phyloP scores from a whole-genome alignment of 2,329 filamentous ascomycete genomes.

The Aureobasidium sp. region DNA sequence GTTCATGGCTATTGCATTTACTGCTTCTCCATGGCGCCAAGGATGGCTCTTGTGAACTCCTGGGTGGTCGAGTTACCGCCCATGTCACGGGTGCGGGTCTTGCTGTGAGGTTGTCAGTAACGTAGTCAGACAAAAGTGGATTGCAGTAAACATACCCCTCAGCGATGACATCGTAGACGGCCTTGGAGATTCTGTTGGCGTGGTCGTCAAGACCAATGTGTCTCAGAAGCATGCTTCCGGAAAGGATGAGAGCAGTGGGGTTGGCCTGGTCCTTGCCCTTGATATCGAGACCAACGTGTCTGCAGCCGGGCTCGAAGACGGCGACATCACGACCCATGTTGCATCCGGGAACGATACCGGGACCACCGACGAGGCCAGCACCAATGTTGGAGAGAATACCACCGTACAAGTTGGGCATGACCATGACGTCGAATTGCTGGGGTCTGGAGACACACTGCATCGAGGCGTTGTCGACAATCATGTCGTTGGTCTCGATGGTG shows the following conservation, averaged over 20 bases:
- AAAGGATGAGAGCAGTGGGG: conserved; percentile 91
- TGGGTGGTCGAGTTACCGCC: conserved; percentile 83
- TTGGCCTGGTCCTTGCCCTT: conserved; percentile 99
- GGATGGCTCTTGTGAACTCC: conserved; percentile 89
- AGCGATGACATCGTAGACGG: conserved; percentile 72
- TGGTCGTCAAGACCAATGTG: conserved; percentile 97
- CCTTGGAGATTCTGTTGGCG: conserved; percentile 95
- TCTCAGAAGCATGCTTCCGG: conserved; percentile 92
- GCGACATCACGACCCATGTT: conserved; percentile 99
- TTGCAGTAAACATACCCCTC: conserved; percentile 62
- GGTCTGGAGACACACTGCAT: conserved; percentile 97
- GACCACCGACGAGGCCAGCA: conserved; percentile 91
- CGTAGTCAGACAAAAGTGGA: neutral
- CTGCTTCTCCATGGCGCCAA: conserved; percentile 78
- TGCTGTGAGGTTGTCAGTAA: conserved; percentile 47
- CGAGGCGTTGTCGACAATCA: conserved; percentile 99
- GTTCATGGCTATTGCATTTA: conserved; percentile 8
- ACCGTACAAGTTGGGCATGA: conserved; percentile 99
- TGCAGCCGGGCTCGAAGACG: conserved; percentile 97
- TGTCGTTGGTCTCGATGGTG: conserved; percentile 91
- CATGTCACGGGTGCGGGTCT: conserved; percentile 90
- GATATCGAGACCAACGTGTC: conserved; percentile 98
- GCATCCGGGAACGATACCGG: conserved; percentile 94
- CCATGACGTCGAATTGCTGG: conserved; percentile 99
- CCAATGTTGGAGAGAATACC: conserved; percentile 99